Base-by-base conservation (phyloP, 2,329 filamentous ascomycete genomes). In the Fusarium redolens region DNA sequence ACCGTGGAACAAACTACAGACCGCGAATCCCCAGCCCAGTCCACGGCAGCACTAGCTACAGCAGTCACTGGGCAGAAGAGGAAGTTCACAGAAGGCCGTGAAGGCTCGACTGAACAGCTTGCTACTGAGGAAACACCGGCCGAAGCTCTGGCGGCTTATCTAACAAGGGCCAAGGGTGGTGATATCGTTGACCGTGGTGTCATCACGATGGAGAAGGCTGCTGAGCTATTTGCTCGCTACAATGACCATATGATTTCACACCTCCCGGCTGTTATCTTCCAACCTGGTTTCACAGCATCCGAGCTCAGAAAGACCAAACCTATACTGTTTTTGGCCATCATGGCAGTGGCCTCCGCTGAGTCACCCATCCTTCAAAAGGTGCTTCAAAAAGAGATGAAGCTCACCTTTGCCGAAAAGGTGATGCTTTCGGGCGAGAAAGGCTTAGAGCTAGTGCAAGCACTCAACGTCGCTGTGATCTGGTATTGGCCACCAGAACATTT, bases 401-500 rank as follows among this genome's bases (percentile, higher is more conserved):
- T 91, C 69, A 85, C 90, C 15, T 88, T 96, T 61, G 93, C 93
- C 5, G 92, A 96, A 48, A 90, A 90, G 72, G 87, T 96, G 44
- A 88, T 96, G 74, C 85, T 94, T 35, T 88, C 89, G 11, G 94
- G 93, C 17, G 91, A 94, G 75, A 97, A 97, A 84, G 93, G 89
- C 40, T 82, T 97, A 22, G 95, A 97, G 80, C 85, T 97, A 11
- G 90, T 97, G 13, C 95, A 97, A 82, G 89, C 93, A 4, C 83
- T 97, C 44, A 88, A 93, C 65, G 85, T 97, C 7, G 86, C 90
- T 11, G 90, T 92, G n/a, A 88, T 95, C 25, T 97, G 94, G 93
- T 97, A 97, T 80, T 91, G 91, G 80, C 93, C 94, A 20, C 94
- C 94, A 0, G 91, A 96, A 73, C 89, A 93, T 75, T 93, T 93